Base-by-base conservation (phyloP, 805 yeast genomes). In the Saturnispora sekii region DNA sequence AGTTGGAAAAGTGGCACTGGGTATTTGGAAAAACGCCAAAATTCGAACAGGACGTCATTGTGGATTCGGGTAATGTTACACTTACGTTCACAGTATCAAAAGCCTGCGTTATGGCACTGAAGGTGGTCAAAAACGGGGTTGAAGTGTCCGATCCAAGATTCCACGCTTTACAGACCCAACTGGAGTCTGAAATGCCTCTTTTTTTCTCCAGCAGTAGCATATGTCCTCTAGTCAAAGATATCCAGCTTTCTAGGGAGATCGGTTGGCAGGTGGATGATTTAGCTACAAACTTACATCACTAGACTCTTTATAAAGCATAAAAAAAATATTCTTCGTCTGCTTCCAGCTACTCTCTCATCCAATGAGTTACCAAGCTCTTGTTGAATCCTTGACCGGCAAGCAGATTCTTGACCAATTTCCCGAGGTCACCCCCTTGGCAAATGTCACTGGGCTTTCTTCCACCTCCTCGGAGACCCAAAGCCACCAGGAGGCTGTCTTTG, bases 1-100 rank as follows among this genome's bases (percentile, higher is more conserved):
- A 69, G 26, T 62, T 86, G 15, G 56, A 64, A 36, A 61, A 69
- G 16, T 82, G 93, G 84, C 66, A 74, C 1, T 89, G 96, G 95
- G 74, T 66, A 32, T 87, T 65, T 60, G 89, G 87, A 1, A 67
- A 71, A 16, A 82, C 96, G 0, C 96, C 97, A 0, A 70, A 67
- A 47, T 93, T 90, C 59, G 67, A 72, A 35, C 77, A 84, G 47
- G 65, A 69, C 28, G 76, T 84, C 47, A 54, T 56, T 1, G 57
- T 83, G 15, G 55, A 54, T 2, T 61, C 66, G 35, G 59, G 60
- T 0, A 59, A 62, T 4, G 17, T 51, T 8, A 42, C 34, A 50
- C 58, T 47, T 59, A 65, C 10, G 50, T 68, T 51, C 44, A 40
- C 14, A 73, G 79, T 87, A 3, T 79, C 72, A 5, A 77, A 74